These are phyloP conservation scores for Bacterosira constricta DNA, from an alignment of 108 stramenopile species.

Conservation along the genomic window DNA sequence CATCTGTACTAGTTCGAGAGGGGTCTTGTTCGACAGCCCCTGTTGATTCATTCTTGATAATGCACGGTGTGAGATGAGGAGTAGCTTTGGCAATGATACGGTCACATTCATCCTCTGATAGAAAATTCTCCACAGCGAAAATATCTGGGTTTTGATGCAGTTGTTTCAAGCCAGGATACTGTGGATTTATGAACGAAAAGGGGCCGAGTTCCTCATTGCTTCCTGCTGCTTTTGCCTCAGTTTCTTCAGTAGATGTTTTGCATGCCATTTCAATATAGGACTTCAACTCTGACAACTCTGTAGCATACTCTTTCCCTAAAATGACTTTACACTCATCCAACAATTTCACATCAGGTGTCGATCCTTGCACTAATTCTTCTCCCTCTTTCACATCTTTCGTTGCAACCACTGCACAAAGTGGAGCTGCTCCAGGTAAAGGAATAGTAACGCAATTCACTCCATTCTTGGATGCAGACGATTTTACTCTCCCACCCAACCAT, in stretches of 20 bases:
- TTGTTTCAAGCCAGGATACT: slow-evolving; percentile 43
- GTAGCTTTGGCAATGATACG: slow-evolving; percentile 44
- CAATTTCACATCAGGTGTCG: background rate
- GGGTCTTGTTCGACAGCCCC: slow-evolving; percentile 46
- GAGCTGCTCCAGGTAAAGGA: slow-evolving; percentile 44
- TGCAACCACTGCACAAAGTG: slow-evolving; percentile 46
- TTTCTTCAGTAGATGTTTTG: background rate
- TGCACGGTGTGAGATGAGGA: slow-evolving; percentile 34
- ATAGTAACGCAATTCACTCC: slow-evolving; percentile 33
- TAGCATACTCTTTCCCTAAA: slow-evolving; percentile 3
- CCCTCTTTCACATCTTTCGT: slow-evolving; percentile 42
- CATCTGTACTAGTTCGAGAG: slow-evolving; percentile 51
- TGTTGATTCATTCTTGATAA: slow-evolving; percentile 44
- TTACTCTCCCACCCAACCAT: slow-evolving; percentile 45
- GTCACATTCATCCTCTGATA: slow-evolving; percentile 52
- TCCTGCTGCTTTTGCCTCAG: background rate
- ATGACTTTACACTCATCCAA: slow-evolving; percentile 20
- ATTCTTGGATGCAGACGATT: background rate
- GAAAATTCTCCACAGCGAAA: slow-evolving; percentile 45
- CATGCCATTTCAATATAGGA: slow-evolving; percentile 50
- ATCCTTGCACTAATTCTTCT: slow-evolving; percentile 7
- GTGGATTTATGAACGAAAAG: slow-evolving; percentile 18
- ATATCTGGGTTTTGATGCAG: slow-evolving; percentile 50
- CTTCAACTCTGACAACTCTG: slow-evolving; percentile 38
- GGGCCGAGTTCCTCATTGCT: slow-evolving; percentile 28